A percentile compares a stretch with the other conserved stretches of the same genome.
Evolutionary conservation across 768 basidiomycete species (phyloP).

Genomic region (Crassisporium funariophilum): DNA sequence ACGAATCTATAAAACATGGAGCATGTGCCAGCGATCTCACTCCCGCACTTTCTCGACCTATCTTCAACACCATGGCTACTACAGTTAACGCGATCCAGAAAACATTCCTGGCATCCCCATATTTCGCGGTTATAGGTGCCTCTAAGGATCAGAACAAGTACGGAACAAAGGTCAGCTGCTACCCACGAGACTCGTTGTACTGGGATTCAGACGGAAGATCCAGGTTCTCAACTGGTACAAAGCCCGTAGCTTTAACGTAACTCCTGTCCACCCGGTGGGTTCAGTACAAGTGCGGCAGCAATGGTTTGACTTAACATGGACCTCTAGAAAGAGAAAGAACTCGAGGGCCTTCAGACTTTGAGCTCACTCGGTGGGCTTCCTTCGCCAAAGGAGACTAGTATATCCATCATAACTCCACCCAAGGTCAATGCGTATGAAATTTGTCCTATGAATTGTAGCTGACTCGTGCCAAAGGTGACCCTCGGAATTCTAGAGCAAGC

Average conservation of each 20-base stretch:
- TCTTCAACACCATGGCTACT: conserved; percentile 19
- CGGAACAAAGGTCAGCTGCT: conserved; percentile 63
- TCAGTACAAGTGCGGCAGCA: conserved; percentile 2
- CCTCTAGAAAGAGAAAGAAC: conserved; percentile 63
- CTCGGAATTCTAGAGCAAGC: conserved; percentile 66
- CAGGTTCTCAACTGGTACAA: conserved; percentile 83
- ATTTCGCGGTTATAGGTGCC: conserved; percentile 81
- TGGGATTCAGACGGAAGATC: neutral
- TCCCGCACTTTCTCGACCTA: conserved; percentile 1
- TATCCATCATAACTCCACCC: conserved; percentile 79
- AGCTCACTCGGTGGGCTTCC: conserved; percentile 56
- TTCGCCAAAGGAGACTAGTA: conserved; percentile 63
- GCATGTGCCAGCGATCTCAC: conserved; percentile 7
- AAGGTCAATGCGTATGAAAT: conserved; percentile 43
- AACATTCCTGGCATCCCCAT: conserved; percentile 62
- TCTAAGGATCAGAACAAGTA: conserved; percentile 79
- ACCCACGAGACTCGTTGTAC: neutral
- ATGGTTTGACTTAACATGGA: neutral
- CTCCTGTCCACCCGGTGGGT: conserved; percentile 76
- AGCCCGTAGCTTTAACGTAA: conserved; percentile 55
- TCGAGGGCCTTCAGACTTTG: conserved; percentile 67
- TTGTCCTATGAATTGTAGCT: neutral
- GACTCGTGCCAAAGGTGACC: conserved; percentile 54
- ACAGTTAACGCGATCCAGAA: conserved; percentile 42
- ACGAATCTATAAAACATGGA: neutral